phyloP scores from a whole-genome alignment of 2,329 filamentous ascomycete species.

The Calonectria multiphialidica region DNA sequence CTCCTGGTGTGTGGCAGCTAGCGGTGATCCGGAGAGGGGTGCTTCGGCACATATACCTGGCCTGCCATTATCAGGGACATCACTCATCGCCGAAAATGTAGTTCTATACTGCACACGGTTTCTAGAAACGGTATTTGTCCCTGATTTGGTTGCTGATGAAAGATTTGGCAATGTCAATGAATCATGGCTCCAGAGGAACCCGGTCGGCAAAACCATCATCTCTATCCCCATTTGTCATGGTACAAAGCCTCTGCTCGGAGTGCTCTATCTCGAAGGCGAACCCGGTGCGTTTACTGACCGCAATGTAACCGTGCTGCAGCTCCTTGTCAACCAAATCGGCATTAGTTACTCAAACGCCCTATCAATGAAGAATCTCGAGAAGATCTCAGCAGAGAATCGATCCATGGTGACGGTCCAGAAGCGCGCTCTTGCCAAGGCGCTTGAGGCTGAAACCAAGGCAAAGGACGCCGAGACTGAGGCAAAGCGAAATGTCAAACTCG shows the following conservation, averaged over 20 bases:
- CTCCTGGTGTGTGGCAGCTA: constrained; percentile 80
- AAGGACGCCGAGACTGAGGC: constrained; percentile 82
- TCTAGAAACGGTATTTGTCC: constrained; percentile 79
- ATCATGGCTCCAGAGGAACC: constrained; percentile 76
- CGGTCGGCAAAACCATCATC: constrained; percentile 79
- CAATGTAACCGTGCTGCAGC: constrained; percentile 73
- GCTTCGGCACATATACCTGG: constrained; percentile 75
- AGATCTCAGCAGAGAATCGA: constrained; percentile 81
- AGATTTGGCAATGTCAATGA: constrained; percentile 82
- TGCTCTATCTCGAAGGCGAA: constrained; percentile 81
- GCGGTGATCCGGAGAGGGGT: constrained; percentile 77
- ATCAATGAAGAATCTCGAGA: constrained; percentile 78
- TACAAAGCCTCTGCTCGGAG: constrained; percentile 76
- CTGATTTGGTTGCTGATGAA: constrained; percentile 80
- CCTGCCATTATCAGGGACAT: constrained; percentile 73
- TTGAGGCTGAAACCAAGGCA: constrained; percentile 80
- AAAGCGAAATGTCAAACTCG: constrained; percentile 82
- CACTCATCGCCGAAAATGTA: constrained; percentile 80
- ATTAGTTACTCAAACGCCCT: constrained; percentile 78
- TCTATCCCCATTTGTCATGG: constrained; percentile 84
- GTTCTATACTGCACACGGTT: constrained; percentile 83
- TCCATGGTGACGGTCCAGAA: constrained; percentile 85
- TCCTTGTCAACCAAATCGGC: constrained; percentile 83
- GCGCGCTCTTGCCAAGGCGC: constrained; percentile 77
- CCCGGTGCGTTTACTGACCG: constrained; percentile 83